Evolutionary conservation across 306 rosid genomes (phyloP), one percentile per base, ranked within the genome.

Genomic region (Ormosia emarginata): DNA sequence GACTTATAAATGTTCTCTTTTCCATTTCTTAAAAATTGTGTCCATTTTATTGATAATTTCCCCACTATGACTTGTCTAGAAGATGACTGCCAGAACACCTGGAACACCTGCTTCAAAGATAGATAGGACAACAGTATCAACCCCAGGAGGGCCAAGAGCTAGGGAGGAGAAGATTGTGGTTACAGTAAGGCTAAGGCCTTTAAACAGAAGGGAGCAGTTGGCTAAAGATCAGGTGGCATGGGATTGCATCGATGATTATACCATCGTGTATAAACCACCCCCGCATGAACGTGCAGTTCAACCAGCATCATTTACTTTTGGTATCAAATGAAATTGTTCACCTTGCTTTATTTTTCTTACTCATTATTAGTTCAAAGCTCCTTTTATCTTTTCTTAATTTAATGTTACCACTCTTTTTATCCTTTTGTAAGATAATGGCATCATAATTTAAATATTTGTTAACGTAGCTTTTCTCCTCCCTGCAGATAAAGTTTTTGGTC

Each of bases 141-240:
- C 99, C 33, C 98, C 98, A 0, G 98, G 99, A 14, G 97, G 94
- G 77, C 77, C 91, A 50, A 81, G 88, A 82, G 62, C 85, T 41
- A 90, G 84, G 83, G 99, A 96, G 71, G 99, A 96, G 88, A 96
- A 96, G 84, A 96, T 96, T 76, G 98, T 96, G 50, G 99, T 96
- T 7, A 96, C 97, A 0, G 99, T 96, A 18, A 87, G 99, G 82
- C 79, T 96, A 72, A 91, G 99, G 78, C 99, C 99, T 50, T 80
- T 96, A 32, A 96, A 88, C 85, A 91, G 88, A 80, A 96, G 89
- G 79, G 99, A 96, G 83, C 99, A 92, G 58, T 80, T 89, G 68
- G 97, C 95, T 46, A 94, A 90, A 78, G 99, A 96, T 63, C 98
- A 92, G 75, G 94, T 94, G 55, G 99, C 98, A 30, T 96, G 99